phyloP scores from a whole-genome alignment of 768 basidiomycete genomes.

The Mycena chlorophos region DNA sequence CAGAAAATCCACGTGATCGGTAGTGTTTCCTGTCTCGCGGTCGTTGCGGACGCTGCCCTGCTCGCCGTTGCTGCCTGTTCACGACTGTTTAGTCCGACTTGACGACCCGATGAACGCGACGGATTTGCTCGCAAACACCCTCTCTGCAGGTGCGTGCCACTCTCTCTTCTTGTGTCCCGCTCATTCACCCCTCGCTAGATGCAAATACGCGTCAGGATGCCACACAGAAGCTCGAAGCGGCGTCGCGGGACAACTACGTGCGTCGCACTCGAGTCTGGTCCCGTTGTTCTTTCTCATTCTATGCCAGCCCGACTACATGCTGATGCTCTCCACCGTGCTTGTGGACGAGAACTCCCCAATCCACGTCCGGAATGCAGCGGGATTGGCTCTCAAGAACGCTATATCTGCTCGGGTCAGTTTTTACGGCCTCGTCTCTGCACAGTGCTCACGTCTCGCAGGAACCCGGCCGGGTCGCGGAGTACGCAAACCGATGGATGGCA shows the following conservation, averaged over 20 bases:
- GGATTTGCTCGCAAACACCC: constrained; percentile 88
- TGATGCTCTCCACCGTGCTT: constrained; percentile 84
- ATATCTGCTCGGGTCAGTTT: constrained; percentile 81
- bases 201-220: constrained; percentile 89
- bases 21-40: no score
- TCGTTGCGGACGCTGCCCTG: no score
- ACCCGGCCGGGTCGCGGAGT: constrained; percentile 68
- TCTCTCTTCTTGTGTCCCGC: constrained; percentile 32
- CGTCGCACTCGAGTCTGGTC: constrained; percentile 33
- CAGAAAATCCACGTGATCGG: no score
- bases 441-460: constrained; percentile 52
- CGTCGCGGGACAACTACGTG: constrained; percentile 88
- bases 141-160: constrained; percentile 75
- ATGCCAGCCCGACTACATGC: constrained; percentile 93
- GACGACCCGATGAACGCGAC: constrained; percentile 74
- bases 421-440: constrained; percentile 23
- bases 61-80: not conserved
- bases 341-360: constrained; percentile 68
- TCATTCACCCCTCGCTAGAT: constrained; percentile 51
- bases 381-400: constrained; percentile 95
- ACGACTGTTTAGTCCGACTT: not conserved
- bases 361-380: constrained; percentile 92
- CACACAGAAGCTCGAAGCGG: constrained; percentile 83
- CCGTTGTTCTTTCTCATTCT: constrained; percentile 21
- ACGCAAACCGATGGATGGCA: constrained; percentile 79